Base-by-base conservation (phyloP, 1,284 basidiomycete genomes). In the Tylopilus sp. region DNA sequence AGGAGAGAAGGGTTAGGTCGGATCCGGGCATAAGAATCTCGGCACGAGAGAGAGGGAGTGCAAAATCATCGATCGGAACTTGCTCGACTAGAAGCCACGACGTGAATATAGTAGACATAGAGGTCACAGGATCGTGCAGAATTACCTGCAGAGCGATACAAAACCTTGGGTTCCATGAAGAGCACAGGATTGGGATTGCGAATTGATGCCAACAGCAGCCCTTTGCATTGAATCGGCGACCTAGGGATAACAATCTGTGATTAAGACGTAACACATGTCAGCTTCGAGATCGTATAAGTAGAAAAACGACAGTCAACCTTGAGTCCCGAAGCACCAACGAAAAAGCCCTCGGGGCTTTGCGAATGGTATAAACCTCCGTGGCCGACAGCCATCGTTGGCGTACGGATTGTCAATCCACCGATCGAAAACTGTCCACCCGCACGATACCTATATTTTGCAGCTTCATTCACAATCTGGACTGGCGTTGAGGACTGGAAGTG, bases 311-410 rank as follows among this genome's bases (percentile, higher is more conserved):
- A 37, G 44, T 56, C 11, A 51, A 92, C 92, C 76, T 96, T 96
- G 34, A 97, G 61, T 0, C 94, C 95, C 0, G 91, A 76, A 2
- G 91, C 93, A 40, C 87, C 92, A 73, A 97, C 81, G 69, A 97
- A 97, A 71, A 86, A 97, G 0, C 89, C 93, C 72, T 97, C 94
- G 1, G 93, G 92, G 48, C 89, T 92, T 68, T 97, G 94, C 4
- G 89, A 93, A 64, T 97, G 94, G 65, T 97, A 97, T 51, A 96
- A 68, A 12, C 89, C 95, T 36, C 94, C 93, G 64, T 96, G 93
- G 1, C 93, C 92, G 58, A 96, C 93, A 12, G 89, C 84, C 83
- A 92, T 92, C 15, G 86, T 86, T 1, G 93, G 92, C 12, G 89
- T 86, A 9, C 94, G 84, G 44, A 97, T 81, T 1, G 95, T 97